Conservation (phyloP, 2,329 filamentous ascomycete genomes). For the Neofusicoccum laricinum region DNA sequence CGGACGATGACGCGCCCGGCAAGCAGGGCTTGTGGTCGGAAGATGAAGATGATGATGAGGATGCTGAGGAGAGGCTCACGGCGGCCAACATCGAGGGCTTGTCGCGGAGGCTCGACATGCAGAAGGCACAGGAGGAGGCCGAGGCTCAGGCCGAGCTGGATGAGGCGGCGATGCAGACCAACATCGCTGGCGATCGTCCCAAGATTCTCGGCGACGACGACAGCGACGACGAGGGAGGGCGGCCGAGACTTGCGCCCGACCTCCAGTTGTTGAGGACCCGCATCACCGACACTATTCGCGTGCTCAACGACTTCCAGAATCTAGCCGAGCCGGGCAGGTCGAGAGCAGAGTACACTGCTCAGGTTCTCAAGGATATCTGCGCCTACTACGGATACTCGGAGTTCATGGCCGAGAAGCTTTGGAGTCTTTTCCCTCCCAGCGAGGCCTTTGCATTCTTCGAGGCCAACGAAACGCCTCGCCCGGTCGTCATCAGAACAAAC, state of each 20-base stretch:
- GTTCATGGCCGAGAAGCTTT: constrained; percentile 93
- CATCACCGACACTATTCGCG: constrained; percentile 89
- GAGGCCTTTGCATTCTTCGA: constrained; percentile 99
- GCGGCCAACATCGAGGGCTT: constrained; percentile 95
- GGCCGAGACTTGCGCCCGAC: constrained; percentile 72
- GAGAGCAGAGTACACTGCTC: constrained; percentile 80
- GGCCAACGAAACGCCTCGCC: constrained; percentile 91
- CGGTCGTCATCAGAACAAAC: constrained; percentile 95
- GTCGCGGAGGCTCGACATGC: constrained; percentile 76
- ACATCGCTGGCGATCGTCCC: constrained; percentile 76
- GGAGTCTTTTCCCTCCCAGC: constrained; percentile 83
- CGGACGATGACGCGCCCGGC: constrained; percentile 59
- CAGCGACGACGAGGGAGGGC: constrained; percentile 60
- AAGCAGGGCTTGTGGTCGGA: constrained; percentile 82
- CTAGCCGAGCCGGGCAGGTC: constrained; percentile 77
- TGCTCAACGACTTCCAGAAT: constrained; percentile 83
- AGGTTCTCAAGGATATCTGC: constrained; percentile 88
- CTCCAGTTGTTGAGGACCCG: constrained; percentile 82
- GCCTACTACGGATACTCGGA: constrained; percentile 95
- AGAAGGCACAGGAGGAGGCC: constrained; percentile 73
- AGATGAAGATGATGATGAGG: constrained; percentile 90
- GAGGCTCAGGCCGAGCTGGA: constrained; percentile 83
- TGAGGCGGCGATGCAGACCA: constrained; percentile 84
- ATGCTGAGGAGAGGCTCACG: constrained; percentile 83
- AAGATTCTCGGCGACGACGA: constrained; percentile 62